phyloP scores from a whole-genome alignment of 2,329 filamentous ascomycete species.

The Neonectria magnoliae region DNA sequence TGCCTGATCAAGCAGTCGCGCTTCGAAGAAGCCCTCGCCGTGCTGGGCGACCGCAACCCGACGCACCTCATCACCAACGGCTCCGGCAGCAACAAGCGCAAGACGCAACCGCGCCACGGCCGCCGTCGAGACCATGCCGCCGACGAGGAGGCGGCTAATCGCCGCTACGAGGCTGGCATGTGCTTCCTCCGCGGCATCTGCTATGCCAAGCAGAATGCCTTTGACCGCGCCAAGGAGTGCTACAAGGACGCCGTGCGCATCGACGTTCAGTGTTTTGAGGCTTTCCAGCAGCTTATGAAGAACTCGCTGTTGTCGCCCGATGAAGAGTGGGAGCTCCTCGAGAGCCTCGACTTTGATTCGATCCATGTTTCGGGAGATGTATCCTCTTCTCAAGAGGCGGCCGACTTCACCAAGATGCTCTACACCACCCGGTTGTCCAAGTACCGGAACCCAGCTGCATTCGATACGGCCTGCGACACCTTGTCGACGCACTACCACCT shows the following conservation, averaged over 20 bases:
- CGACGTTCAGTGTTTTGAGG: constrained; percentile 97
- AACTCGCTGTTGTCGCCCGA: constrained; percentile 91
- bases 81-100: constrained; percentile 50
- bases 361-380: constrained; percentile 73
- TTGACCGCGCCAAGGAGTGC: constrained; percentile 96
- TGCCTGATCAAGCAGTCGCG: constrained; percentile 93
- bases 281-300: constrained; percentile 97
- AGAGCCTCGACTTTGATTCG: constrained; percentile 89
- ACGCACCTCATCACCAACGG: constrained; percentile 79
- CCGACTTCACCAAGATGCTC: constrained; percentile 93
- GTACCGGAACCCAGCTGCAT: constrained; percentile 86
- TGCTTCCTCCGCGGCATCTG: constrained; percentile 94
- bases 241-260: constrained; percentile 98
- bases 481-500: constrained; percentile 95
- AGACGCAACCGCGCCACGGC: constrained; percentile 48
- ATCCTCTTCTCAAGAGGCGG: constrained; percentile 82
- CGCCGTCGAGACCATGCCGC: constrained; percentile 48
- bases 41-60: constrained; percentile 95
- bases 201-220: constrained; percentile 96
- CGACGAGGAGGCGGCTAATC: constrained; percentile 75
- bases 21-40: constrained; percentile 85
- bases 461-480: constrained; percentile 87
- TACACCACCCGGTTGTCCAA: constrained; percentile 97
- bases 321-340: constrained; percentile 90
- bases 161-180: constrained; percentile 96